These are phyloP conservation scores for Tulasnella sp. DNA, from an alignment of 768 basidiomycete species.

Conservation along the genomic window DNA sequence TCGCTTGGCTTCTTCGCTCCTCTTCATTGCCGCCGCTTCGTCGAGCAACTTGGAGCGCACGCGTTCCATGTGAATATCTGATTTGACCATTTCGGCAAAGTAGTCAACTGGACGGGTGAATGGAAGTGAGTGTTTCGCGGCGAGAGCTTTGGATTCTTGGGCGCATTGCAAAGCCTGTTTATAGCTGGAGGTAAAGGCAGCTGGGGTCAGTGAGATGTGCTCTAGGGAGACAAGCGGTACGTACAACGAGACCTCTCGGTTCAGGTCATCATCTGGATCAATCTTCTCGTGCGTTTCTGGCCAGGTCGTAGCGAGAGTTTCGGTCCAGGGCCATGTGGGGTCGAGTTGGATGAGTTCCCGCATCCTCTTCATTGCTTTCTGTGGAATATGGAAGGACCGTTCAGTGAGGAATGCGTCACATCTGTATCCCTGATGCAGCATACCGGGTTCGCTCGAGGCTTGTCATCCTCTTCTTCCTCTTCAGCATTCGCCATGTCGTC, in stretches of 20 bases:
- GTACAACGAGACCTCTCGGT: slow-evolving; percentile 93
- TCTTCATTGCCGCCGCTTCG: slow-evolving; percentile 81
- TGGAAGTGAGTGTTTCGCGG: slow-evolving; percentile 61
- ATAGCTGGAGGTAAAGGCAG: slow-evolving; percentile 49
- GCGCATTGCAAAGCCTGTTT: slow-evolving; percentile 87
- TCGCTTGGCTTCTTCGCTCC: slow-evolving; percentile 81
- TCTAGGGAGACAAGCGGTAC: slow-evolving; percentile 29
- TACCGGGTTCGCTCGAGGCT: slow-evolving; percentile 55
- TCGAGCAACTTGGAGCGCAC: slow-evolving; percentile 85
- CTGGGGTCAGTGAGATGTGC: not conserved
- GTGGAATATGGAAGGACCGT: not conserved
- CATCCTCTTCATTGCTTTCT: slow-evolving; percentile 77
- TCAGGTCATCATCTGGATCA: slow-evolving; percentile 80
- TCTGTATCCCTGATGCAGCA: slow-evolving; percentile 26
- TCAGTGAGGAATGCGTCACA: not conserved
- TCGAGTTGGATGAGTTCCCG: slow-evolving; percentile 69
- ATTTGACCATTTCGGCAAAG: slow-evolving; percentile 98
- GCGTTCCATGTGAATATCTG: slow-evolving; percentile 94
- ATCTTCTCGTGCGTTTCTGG: slow-evolving; percentile 59
- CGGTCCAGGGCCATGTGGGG: slow-evolving; percentile 71
- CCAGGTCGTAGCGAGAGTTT: slow-evolving; percentile 65
- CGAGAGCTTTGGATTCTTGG: slow-evolving; percentile 65
- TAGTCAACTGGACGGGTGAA: slow-evolving; percentile 91
- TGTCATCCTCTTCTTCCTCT: slow-evolving; percentile 38
- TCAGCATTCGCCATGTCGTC: slow-evolving; percentile 31